These are phyloP conservation scores for Stellera chamaejasme DNA, from an alignment of 345 rosid species.

Conservation along the genomic window DNA sequence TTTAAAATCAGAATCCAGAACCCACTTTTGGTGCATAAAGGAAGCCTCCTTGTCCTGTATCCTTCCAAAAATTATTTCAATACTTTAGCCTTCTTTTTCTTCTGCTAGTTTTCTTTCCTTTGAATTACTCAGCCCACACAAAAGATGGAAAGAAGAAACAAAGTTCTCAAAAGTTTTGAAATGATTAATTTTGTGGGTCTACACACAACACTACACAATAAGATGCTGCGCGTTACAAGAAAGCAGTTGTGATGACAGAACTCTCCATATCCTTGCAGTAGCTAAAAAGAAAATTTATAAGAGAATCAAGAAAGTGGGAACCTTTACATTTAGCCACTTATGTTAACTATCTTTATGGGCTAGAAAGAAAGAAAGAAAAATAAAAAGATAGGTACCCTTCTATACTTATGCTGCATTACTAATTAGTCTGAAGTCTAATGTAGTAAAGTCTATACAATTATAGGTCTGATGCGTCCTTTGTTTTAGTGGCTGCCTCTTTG, in stretches of 20 bases:
- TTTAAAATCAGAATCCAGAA: slow-evolving; percentile 41
- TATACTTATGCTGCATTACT: slow-evolving; percentile 13
- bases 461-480: slow-evolving; percentile 28
- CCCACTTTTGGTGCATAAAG: slow-evolving; percentile 35
- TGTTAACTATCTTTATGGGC: background rate
- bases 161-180: slow-evolving; percentile 32
- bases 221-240: slow-evolving; percentile 37
- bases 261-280: slow-evolving; percentile 15
- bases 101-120: slow-evolving; percentile 10
- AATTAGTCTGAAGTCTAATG: slow-evolving; percentile 14
- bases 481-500: slow-evolving; percentile 37
- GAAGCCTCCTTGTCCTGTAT: slow-evolving; percentile 24
- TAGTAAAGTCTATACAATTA: slow-evolving; percentile 9
- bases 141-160: slow-evolving; percentile 25
- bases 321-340: slow-evolving; percentile 21
- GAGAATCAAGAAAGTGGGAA: background rate
- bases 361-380: slow-evolving; percentile 1
- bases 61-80: slow-evolving; percentile 14
- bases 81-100: slow-evolving; percentile 8
- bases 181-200: slow-evolving; percentile 31
- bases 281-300: slow-evolving; percentile 11
- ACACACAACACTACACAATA: slow-evolving; percentile 6
- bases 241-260: slow-evolving; percentile 34
- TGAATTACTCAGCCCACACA: slow-evolving; percentile 16
- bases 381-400: slow-evolving; percentile 9